These are phyloP conservation scores for Forsythia viridissima DNA, from an alignment of 257 asterid species.

Conservation along the genomic window DNA sequence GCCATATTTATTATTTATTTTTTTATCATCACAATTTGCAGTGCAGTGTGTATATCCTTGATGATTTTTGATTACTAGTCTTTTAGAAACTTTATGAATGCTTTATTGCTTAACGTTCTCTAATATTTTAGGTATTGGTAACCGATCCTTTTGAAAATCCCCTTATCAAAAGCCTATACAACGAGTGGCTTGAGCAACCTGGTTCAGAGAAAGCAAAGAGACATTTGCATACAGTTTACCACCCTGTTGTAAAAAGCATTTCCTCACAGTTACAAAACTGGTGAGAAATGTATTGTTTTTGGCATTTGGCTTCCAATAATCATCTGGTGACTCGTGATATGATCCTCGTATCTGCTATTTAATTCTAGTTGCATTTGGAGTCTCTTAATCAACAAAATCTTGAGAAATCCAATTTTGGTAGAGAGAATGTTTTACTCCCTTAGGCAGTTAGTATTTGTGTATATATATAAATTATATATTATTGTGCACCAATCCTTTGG, in stretches of 20 bases:
- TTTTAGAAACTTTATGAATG: neutral
- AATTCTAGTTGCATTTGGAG: neutral
- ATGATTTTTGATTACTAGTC: neutral
- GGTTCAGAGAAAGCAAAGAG: slow-evolving; percentile 84
- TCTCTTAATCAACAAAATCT: slow-evolving; percentile 10
- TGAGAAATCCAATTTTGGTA: slow-evolving; percentile 51
- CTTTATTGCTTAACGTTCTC: neutral
- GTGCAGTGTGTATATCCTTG: neutral
- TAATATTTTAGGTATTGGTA: slow-evolving; percentile 48
- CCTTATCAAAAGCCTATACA: slow-evolving; percentile 48
- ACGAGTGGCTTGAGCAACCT: slow-evolving; percentile 84
- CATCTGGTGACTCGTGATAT: neutral
- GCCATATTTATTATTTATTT: too few relatives aligned
- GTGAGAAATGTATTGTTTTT: slow-evolving; percentile 40
- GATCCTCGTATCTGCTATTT: neutral
- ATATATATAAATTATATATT: neutral
- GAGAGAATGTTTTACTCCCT: slow-evolving; percentile 7
- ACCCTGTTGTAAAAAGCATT: slow-evolving; percentile 73
- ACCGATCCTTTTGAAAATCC: slow-evolving; percentile 72
- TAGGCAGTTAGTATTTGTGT: slow-evolving; percentile 13
- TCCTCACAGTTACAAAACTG: slow-evolving; percentile 89
- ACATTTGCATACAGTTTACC: slow-evolving; percentile 78
- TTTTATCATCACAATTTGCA: neutral
- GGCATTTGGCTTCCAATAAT: slow-evolving; percentile 2
- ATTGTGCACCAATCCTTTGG: neutral